Percentiles rank a stretch among this genome's conserved stretches.
These are phyloP conservation scores for Paraurostyla sp. DNA, from an alignment of 73 alveolate species.

Conservation along the genomic window DNA sequence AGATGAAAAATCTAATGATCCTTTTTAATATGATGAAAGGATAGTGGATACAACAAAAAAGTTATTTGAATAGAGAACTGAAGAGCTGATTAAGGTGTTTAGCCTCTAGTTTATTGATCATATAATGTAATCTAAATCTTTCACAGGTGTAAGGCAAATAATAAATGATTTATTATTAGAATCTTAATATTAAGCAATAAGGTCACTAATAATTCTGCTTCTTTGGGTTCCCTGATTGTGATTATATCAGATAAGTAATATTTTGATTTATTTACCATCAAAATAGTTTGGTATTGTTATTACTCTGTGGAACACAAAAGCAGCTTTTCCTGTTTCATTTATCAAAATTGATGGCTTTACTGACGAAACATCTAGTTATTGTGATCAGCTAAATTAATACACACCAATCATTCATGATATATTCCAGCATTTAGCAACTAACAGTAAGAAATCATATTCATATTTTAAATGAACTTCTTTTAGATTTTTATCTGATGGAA, in stretches of 20 bases:
- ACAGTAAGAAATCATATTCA: not conserved
- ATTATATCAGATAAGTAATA: constrained; percentile 10
- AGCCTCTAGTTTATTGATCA: not conserved
- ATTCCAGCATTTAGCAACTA: not conserved
- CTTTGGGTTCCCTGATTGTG: constrained; percentile 51
- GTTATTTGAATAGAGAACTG: constrained; percentile 15
- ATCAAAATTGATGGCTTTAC: constrained; percentile 67
- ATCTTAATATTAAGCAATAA: not conserved
- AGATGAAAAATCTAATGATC: constrained; percentile 43
- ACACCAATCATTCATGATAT: constrained; percentile 46
- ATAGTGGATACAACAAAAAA: not conserved
- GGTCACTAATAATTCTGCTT: not conserved
- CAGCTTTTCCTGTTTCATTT: constrained; percentile 66
- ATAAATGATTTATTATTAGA: not conserved
- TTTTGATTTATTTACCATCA: not conserved
- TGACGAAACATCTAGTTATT: constrained; percentile 49
- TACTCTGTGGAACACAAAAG: constrained; percentile 61
- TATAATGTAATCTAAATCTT: not conserved
- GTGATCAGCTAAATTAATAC: not conserved
- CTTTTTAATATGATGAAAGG: constrained; percentile 28
- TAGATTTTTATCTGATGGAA: constrained; percentile 33
- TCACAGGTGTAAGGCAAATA: not conserved
- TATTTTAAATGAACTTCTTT: not conserved
- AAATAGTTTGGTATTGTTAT: constrained; percentile 39
- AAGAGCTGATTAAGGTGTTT: constrained; percentile 12